Conservation (phyloP, 495 filamentous ascomycete genomes). For the Xylaria curta region DNA sequence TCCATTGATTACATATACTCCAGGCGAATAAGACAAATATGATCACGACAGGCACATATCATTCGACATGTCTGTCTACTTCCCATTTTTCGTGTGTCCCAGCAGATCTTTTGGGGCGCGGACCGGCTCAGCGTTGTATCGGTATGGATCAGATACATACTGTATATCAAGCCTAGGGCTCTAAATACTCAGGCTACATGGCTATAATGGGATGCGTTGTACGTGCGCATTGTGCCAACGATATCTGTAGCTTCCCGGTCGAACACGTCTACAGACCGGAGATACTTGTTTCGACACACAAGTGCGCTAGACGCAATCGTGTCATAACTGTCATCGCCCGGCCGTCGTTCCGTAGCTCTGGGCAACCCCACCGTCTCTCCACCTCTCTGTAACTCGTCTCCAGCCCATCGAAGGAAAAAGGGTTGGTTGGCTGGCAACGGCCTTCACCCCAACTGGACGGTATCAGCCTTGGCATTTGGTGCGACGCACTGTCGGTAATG, state of each 20-base stretch:
- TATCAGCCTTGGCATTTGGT: constrained; percentile 19
- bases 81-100: neutral
- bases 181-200: neutral
- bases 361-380: constrained; percentile 10
- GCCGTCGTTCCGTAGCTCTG: constrained; percentile 21
- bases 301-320: constrained; percentile 14
- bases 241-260: constrained; percentile 1
- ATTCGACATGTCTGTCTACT: neutral
- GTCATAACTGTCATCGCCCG: constrained; percentile 21
- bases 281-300: neutral
- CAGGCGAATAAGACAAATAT: neutral
- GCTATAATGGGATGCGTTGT: neutral
- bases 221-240: neutral
- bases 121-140: neutral
- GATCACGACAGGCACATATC: neutral
- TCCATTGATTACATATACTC: neutral
- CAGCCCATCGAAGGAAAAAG: neutral
- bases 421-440: neutral
- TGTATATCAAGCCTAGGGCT: neutral
- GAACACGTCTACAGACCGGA: neutral
- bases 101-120: neutral
- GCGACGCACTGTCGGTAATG: constrained; percentile 18
- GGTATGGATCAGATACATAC: neutral
- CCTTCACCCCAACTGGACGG: constrained; percentile 23
- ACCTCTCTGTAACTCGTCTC: neutral